Evolutionary conservation across 345 rosid genomes (phyloP), one percentile per base, ranked within the genome.

Genomic region (Lumnitzera racemosa): DNA sequence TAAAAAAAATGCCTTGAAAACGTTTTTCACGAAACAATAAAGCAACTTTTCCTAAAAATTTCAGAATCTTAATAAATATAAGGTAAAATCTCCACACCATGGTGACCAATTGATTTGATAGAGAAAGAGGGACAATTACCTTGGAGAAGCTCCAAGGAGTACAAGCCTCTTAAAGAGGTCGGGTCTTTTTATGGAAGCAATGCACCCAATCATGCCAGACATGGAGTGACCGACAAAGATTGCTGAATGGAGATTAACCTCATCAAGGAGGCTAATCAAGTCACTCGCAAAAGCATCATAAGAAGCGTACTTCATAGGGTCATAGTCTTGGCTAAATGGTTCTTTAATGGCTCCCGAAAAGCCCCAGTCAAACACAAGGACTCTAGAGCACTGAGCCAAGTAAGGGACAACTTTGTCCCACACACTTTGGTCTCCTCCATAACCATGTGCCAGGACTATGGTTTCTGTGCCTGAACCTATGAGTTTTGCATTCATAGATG

Each of bases 131-230:
- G 49, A 17, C 5, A 52, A n/a, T 43, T 78, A 83, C 97, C 88
- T 84, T 12, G 97, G 97, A 71, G 97, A 86, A 69, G 91, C 75
- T 36, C 63, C 83, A 52, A 90, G 10, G 53, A 81, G 88, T 11
- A 90, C 13, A 64, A 88, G 81, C 11, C 61, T 67, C 67, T 76
- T 55, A 61, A 88, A 88, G 55, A 88, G 86, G 16, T 86, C 75
- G 11, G 91, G 96, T 56, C 86, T 75, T 70, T 81, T 84, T 56
- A 81, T 56, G 64, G 96, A 84, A 70, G 98, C 91, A 71, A 84
- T 74, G 80, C 94, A 86, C 13, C 91, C 91, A 49, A 88, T 84
- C 82, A 91, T 81, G 51, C 83, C 91, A 41, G 94, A 81, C 86
- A 91, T 84, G 71, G 96, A 91, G 66, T 91, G 96, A 27, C 96